Percentiles rank a stretch among this genome's conserved stretches.
Conservation (phyloP, 768 basidiomycete species). For the Suillus tomentosus region DNA sequence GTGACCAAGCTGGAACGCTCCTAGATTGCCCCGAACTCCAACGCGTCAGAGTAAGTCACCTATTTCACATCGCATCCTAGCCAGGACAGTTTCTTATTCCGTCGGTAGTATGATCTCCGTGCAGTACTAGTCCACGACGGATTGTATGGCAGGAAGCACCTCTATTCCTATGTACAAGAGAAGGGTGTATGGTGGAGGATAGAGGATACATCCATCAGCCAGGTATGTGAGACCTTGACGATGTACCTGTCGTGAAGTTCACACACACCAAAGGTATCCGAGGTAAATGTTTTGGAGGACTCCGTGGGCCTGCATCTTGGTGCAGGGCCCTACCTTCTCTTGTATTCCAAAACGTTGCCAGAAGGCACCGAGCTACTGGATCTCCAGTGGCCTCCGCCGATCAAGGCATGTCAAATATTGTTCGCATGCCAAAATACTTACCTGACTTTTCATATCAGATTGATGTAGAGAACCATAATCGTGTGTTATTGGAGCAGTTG, state of each 20-base stretch:
- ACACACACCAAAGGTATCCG: conserved; percentile 55
- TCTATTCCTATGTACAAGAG: conserved; percentile 73
- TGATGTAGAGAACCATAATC: conserved; percentile 5
- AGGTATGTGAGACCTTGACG: conserved; percentile 41
- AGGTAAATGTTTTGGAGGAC: conserved; percentile 69
- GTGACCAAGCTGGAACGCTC: conserved; percentile 43
- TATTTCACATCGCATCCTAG: not conserved
- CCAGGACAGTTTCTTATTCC: not conserved
- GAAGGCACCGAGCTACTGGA: conserved; percentile 23
- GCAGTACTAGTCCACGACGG: conserved; percentile 80
- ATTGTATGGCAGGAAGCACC: conserved; percentile 71
- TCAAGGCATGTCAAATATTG: not conserved
- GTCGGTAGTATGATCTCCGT: conserved; percentile 74
- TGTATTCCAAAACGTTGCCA: conserved; percentile 53
- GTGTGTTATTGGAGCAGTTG: conserved; percentile 2
- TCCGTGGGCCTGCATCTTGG: conserved; percentile 70
- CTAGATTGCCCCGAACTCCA: conserved; percentile 70
- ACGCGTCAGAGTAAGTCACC: conserved; percentile 49
- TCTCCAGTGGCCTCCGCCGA: conserved; percentile 31
- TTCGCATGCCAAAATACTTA: conserved; percentile 10
- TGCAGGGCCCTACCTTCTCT: conserved; percentile 77
- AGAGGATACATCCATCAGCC: conserved; percentile 65
- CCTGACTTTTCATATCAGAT: conserved; percentile 26
- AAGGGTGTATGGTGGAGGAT: conserved; percentile 81
- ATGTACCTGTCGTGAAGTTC: not conserved